Evolutionary conservation across 495 filamentous ascomycete species (phyloP).

Genomic region (Sordaria brevicollis): DNA sequence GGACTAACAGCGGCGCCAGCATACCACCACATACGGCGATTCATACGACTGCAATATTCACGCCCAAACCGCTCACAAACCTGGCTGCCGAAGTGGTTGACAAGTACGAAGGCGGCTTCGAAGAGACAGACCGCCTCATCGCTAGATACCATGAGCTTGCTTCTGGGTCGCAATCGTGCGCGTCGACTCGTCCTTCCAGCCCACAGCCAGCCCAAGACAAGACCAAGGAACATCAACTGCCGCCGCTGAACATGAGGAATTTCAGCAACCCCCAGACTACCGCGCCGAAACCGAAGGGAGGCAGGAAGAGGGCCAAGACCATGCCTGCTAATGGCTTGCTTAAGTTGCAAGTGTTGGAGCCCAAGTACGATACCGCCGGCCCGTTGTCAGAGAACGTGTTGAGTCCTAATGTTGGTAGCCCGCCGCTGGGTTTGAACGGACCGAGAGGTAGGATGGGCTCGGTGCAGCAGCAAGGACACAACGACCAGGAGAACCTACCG

Average conservation of each 20-base stretch:
- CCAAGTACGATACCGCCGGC: slow-evolving; percentile 13
- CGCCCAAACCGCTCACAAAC: neutral
- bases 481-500: neutral
- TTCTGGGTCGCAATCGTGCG: neutral
- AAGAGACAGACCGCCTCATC: slow-evolving; percentile 10
- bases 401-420: slow-evolving; percentile 15
- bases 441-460: neutral
- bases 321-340: neutral
- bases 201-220: neutral
- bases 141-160: slow-evolving; percentile 4
- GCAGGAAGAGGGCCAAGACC: neutral
- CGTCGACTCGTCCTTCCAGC: neutral
- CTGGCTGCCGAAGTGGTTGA: neutral
- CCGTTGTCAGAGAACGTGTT: slow-evolving; percentile 5
- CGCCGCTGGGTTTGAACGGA: neutral
- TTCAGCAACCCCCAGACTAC: neutral
- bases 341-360: slow-evolving; percentile 11
- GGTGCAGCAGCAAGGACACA: neutral
- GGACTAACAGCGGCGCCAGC: neutral
- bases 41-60: neutral
- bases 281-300: neutral
- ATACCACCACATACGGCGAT: neutral
- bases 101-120: neutral
- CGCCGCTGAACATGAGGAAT: slow-evolving; percentile 1
- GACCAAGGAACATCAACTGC: neutral